These are phyloP conservation scores for Verticillium nubilum DNA, from an alignment of 2,329 filamentous ascomycete species.

Conservation along the genomic window DNA sequence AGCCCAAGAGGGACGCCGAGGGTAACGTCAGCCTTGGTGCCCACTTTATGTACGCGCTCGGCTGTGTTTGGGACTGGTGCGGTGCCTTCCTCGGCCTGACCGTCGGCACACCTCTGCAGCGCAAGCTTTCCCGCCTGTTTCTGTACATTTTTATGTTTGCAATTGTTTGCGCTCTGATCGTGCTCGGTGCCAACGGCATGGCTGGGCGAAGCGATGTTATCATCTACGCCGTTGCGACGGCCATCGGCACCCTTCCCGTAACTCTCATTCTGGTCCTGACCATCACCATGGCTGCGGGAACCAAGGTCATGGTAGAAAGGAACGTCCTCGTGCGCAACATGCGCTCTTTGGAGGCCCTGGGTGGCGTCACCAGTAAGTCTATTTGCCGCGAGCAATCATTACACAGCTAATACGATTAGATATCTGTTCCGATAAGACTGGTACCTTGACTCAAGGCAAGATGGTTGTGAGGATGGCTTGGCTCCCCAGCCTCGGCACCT, in stretches of 20 bases:
- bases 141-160: constrained; percentile 57
- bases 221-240: constrained; percentile 32
- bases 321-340: constrained; percentile 44
- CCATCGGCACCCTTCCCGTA: constrained; percentile 39
- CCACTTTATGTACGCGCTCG: constrained; percentile 1
- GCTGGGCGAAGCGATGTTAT: constrained; percentile 26
- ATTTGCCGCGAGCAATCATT: too few relatives aligned
- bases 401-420: constrained; percentile 9
- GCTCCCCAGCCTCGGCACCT: constrained; percentile 23
- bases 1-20: neutral
- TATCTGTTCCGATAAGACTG: constrained; percentile 25
- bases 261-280: constrained; percentile 43
- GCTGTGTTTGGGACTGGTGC: constrained; percentile 8
- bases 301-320: constrained; percentile 39
- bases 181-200: constrained; percentile 31
- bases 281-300: constrained; percentile 47
- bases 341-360: constrained; percentile 40
- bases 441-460: constrained; percentile 27
- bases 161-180: constrained; percentile 31
- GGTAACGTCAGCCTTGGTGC: neutral
- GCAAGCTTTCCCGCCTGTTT: constrained; percentile 62
- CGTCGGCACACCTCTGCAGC: constrained; percentile 63
- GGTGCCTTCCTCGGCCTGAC: constrained; percentile 37
- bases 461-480: constrained; percentile 24
- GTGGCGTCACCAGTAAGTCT: constrained; percentile 39